Evolutionary conservation across 441 rosid genomes (phyloP).

Genomic region (Geranium incanum): DNA sequence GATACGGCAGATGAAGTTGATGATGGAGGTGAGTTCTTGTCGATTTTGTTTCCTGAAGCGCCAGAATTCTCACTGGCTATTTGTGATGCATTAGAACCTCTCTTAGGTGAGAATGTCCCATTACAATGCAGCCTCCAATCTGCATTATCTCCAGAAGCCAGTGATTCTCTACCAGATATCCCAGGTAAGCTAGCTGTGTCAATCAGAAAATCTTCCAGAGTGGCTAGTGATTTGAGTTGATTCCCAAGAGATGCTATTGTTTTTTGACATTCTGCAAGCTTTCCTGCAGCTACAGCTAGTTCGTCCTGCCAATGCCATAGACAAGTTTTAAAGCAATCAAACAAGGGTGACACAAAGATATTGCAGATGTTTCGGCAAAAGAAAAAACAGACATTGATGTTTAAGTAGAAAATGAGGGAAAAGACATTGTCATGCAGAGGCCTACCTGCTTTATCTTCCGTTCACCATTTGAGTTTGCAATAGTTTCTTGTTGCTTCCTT

Average conservation of each 20-base stretch:
- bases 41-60: slow-evolving; percentile 24
- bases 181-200: slow-evolving; percentile 45
- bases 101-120: slow-evolving; percentile 35
- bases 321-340: slow-evolving; percentile 29
- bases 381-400: too few species aligned
- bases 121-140: slow-evolving; percentile 55
- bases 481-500: slow-evolving; percentile 22
- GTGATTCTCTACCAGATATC: slow-evolving; percentile 27
- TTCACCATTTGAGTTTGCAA: slow-evolving; percentile 33
- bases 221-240: slow-evolving; percentile 4
- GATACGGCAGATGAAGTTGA: slow-evolving; percentile 33
- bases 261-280: slow-evolving; percentile 12
- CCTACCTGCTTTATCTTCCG: slow-evolving; percentile 58
- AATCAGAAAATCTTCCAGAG: slow-evolving; percentile 8
- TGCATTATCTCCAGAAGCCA: slow-evolving; percentile 23
- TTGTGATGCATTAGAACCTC: slow-evolving; percentile 28
- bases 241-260: slow-evolving; percentile 13
- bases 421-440: not conserved
- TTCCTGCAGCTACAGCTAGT: slow-evolving; percentile 6
- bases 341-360: not conserved
- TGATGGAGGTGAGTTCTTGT: slow-evolving; percentile 32
- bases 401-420: not conserved
- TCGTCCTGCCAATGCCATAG: slow-evolving; percentile 16
- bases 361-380: too few species aligned
- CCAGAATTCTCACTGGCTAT: slow-evolving; percentile 23